Evolutionary conservation across 805 yeast species (phyloP), one percentile per base, ranked within the genome.

Genomic region (Hanseniaspora clermontiae): DNA sequence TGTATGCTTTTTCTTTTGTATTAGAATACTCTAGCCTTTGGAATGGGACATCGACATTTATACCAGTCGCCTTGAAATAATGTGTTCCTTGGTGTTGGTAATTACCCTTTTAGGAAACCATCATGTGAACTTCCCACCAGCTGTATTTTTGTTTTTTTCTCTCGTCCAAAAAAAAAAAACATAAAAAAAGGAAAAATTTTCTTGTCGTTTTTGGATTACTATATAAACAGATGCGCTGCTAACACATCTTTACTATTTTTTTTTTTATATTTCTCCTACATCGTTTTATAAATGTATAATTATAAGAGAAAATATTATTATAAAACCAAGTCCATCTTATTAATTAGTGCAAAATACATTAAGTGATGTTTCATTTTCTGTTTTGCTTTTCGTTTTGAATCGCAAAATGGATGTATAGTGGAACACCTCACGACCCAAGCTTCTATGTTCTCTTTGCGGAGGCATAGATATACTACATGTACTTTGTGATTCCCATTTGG

Each of bases 401-500:
- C 17, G 47, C 19, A 46, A 11, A 12, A 17, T 11, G 24, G 19
- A 46, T 29, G 10, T 45, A 45, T 31, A 29, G 37, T 20, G 27
- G 15, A 31, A n/a, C 37, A 31, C 14, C 24, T 45, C 48, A 45
- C 48, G 37, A 29, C 48, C 48, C 24, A 42, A n/a, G 4, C 37
- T 45, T 45, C 37, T 45, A 9, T 45, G 48, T 31, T 45, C 37
- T 45, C 48, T 45, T 45, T 11, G 24, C 34, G 48, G 37, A 45
- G n/a, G 29, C 39, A 15, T 34, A 19, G 39, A 46, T 46, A 34
- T 46, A 31, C 39, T 36, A 53, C 57, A 53, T 53, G 47, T 53
- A 38, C 43, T 51, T 53, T 53, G 58, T 56, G 58, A 56, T 56
- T 56, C 58, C 57, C 54, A 51, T 43, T 49, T 50, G 58, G 58